phyloP scores from a whole-genome alignment of 2,329 filamentous ascomycete genomes.

The Talaromyces atroroseus region DNA sequence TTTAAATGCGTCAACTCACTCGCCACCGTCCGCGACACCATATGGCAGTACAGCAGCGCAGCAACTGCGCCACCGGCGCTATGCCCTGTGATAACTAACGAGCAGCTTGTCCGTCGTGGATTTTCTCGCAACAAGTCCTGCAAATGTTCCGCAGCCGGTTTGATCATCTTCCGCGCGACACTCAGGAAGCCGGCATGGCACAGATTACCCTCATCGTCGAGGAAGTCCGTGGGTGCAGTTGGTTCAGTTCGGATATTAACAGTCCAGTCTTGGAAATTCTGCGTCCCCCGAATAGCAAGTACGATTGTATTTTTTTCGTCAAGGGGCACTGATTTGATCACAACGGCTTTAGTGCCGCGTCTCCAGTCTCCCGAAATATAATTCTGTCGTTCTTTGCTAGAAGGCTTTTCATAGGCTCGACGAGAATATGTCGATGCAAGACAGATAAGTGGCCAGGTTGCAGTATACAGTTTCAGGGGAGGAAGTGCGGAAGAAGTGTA shows the following conservation, averaged over 20 bases:
- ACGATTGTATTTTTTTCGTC: conserved; percentile 74
- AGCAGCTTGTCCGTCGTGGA: conserved; percentile 59
- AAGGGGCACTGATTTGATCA: conserved; percentile 72
- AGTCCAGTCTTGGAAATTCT: conserved; percentile 78
- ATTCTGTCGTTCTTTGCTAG: conserved; percentile 58
- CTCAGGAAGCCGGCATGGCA: conserved; percentile 77
- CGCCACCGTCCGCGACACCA: conserved; percentile 48
- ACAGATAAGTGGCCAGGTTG: conserved; percentile 71
- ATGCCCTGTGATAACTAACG: conserved; percentile 77
- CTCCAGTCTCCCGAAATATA: conserved; percentile 67
- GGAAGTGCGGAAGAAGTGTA: conserved; percentile 63
- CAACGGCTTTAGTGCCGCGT: conserved; percentile 76
- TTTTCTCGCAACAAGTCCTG: conserved; percentile 67
- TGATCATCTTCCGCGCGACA: conserved; percentile 69
- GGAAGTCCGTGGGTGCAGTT: conserved; percentile 59
- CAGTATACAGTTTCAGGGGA: conserved; percentile 63
- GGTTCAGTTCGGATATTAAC: conserved; percentile 72
- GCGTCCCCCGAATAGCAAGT: conserved; percentile 75
- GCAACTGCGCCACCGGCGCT: conserved; percentile 82
- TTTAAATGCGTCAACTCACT: conserved; percentile 68
- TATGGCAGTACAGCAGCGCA: conserved; percentile 72
- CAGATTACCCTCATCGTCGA: conserved; percentile 71
- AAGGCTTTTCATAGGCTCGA: conserved; percentile 64
- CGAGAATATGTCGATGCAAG: conserved; percentile 74
- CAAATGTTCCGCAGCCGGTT: conserved; percentile 65